Conservation (phyloP, 441 rosid genomes). For the Euphorbia corollata region DNA sequence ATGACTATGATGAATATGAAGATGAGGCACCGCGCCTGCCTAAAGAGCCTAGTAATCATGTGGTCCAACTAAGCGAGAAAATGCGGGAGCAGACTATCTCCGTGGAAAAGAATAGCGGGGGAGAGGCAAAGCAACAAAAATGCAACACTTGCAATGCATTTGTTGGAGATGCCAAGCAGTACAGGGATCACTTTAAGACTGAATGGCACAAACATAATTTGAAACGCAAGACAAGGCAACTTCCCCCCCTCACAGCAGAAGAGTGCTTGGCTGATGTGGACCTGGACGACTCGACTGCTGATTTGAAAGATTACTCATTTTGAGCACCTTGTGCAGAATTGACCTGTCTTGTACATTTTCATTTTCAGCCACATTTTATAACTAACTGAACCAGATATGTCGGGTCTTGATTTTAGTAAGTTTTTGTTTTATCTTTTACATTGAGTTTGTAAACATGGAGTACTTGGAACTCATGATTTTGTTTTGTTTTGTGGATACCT, state of each 20-base stretch:
- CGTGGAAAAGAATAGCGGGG: constrained; percentile 30
- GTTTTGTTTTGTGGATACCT: too few species aligned
- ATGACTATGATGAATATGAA: constrained; percentile 72
- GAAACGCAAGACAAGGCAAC: constrained; percentile 70
- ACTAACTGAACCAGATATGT: too few species aligned
- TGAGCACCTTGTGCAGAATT: constrained; percentile 27
- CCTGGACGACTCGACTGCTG: constrained; percentile 50
- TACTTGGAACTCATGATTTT: too few species aligned
- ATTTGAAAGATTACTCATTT: constrained; percentile 84
- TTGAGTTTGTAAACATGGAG: too few species aligned
- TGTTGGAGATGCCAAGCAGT: constrained; percentile 66
- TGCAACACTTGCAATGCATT: constrained; percentile 78
- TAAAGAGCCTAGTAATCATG: constrained; percentile 30
- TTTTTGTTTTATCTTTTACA: neutral
- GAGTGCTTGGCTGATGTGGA: constrained; percentile 73
- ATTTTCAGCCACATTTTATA: neutral
- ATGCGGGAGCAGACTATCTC: constrained; percentile 52
- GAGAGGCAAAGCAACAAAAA: constrained; percentile 54
- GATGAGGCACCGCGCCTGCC: constrained; percentile 30
- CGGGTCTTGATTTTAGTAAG: too few species aligned
- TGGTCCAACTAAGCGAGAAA: constrained; percentile 48
- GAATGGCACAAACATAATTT: constrained; percentile 95
- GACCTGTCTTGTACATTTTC: constrained; percentile 1
- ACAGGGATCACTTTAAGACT: constrained; percentile 84
- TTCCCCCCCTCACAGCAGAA: constrained; percentile 66